Evolutionary conservation across 2,329 filamentous ascomycete species (phyloP).

Genomic region (Diaporthe citrichinensis): DNA sequence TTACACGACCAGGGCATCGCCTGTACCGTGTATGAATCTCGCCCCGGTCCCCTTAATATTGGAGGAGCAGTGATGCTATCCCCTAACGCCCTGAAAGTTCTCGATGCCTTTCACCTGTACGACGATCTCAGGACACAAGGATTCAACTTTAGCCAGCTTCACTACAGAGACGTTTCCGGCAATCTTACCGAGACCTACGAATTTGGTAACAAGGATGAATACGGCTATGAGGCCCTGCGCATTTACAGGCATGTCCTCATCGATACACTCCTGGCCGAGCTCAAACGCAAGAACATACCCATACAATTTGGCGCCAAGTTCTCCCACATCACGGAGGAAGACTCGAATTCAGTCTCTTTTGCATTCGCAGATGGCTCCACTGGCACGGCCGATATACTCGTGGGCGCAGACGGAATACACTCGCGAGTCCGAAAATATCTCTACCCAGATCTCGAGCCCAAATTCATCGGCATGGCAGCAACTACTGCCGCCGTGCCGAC

Average conservation of each 20-base stretch:
- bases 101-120: conserved; percentile 66
- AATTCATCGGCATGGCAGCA: conserved; percentile 63
- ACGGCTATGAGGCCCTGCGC: conserved; percentile 67
- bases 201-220: conserved; percentile 61
- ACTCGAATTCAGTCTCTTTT: conserved; percentile 57
- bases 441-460: conserved; percentile 61
- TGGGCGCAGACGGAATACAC: conserved; percentile 74
- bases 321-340: conserved; percentile 57
- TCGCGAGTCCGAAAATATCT: conserved; percentile 67
- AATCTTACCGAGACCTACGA: conserved; percentile 58
- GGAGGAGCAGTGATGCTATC: conserved; percentile 72
- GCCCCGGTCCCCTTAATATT: conserved; percentile 59
- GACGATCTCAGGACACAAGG: conserved; percentile 58
- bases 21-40: conserved; percentile 66
- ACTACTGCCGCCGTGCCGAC: conserved; percentile 52
- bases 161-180: conserved; percentile 57
- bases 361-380: conserved; percentile 62
- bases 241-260: conserved; percentile 68
- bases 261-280: conserved; percentile 58
- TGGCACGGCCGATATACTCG: conserved; percentile 58
- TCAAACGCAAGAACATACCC: conserved; percentile 56
- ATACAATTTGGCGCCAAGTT: conserved; percentile 66
- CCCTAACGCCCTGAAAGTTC: conserved; percentile 69
- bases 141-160: conserved; percentile 65
- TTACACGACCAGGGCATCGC: conserved; percentile 66